Evolutionary conservation across 2,329 filamentous ascomycete species (phyloP).

Genomic region (Ambrosiella cleistominuta): DNA sequence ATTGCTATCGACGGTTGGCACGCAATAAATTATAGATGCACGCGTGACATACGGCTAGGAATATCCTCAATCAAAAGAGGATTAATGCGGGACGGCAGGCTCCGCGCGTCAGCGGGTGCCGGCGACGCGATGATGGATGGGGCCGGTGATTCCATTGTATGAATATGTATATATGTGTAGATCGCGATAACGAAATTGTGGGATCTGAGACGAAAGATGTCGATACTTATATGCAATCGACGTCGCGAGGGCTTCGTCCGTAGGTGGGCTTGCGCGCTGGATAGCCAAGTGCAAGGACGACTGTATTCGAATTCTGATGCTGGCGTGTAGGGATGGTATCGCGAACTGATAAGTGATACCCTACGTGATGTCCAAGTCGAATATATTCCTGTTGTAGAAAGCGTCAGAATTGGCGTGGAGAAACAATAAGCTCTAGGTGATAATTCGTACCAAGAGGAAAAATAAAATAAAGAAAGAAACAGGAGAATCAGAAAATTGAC

Average conservation of each 20-base stretch:
- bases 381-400: neutral
- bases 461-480: neutral
- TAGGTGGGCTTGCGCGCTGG: neutral
- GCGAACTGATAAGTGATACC: neutral
- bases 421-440: neutral
- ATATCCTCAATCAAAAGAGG: constrained; percentile 44
- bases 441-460: neutral
- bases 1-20: neutral
- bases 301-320: neutral
- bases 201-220: neutral
- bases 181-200: neutral
- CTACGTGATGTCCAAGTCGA: neutral
- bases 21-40: neutral
- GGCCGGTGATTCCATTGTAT: constrained; percentile 10
- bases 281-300: neutral
- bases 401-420: neutral
- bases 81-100: constrained; percentile 41
- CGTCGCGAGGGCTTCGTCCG: neutral
- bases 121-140: constrained; percentile 13
- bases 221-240: neutral
- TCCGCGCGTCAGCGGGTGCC: constrained; percentile 19
- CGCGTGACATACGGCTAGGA: constrained; percentile 21
- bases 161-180: neutral
- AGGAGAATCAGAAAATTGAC: constrained; percentile 2
- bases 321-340: neutral